Evolutionary conservation across 1,284 basidiomycete species (phyloP), one percentile per base, ranked within the genome.

Genomic region (Melampsora larici-populina): DNA sequence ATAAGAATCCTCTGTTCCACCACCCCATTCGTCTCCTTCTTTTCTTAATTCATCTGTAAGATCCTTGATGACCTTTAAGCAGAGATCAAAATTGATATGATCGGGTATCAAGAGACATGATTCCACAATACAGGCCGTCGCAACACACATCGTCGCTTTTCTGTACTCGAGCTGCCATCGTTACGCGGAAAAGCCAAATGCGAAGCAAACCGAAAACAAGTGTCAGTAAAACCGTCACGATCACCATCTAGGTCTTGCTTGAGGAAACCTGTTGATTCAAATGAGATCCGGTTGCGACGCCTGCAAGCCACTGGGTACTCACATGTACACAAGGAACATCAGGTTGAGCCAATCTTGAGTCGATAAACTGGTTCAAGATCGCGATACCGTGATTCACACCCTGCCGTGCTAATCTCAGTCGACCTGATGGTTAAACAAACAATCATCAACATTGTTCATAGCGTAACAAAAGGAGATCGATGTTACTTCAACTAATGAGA

Each of bases 341-440:
- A 62, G 36, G 70, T 26, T 72, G 58, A 63, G 70, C 70, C 48
- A 26, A 62, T 63, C 70, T 63, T 3, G 70, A 43, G 36, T 72
- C 60, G 29, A 72, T 72, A 48, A 72, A 72, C 46, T 72, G 70
- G 26, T 72, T 63, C 70, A 72, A 48, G 31, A 72, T 62, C 48
- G 60, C 70, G 21, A 72, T 49, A 48, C 58, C 70, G 60, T 72
- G 70, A 8, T 49, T 55, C 33, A 72, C 58, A 18, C 70, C 70
- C 60, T 72, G 58, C 11, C 49, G 55, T 24, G 70, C 70, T 36
- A 72, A 63, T 48, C 58, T 72, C 11, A 72, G 33, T 72, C 70
- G 58, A 58, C 48, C 70, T 72, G 60, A 33, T 49, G 43, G 24
- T 24, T 36, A 26, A 7, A 36, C 21, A 55, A 26, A 58, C 36